Percentiles rank a stretch among this genome's conserved stretches.
phyloP scores from a whole-genome alignment of 139 green algal genomes.

The Micractinium sp. region DNA sequence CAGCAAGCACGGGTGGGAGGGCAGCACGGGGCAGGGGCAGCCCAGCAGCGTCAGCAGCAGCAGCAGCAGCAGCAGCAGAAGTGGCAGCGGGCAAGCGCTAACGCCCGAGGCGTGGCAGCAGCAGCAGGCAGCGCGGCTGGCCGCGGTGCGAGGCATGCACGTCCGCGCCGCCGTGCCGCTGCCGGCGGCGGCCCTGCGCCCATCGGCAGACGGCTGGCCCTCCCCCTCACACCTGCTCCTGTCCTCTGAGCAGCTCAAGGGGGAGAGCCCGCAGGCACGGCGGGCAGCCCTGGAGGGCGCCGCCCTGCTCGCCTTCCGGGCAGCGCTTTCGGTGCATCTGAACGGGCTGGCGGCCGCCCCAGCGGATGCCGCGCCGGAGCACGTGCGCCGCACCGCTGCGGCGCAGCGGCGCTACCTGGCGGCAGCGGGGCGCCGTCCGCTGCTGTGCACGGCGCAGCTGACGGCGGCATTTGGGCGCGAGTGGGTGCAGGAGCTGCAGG shows the following conservation, averaged over 20 bases:
- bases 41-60: background rate
- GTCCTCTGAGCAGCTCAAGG: background rate
- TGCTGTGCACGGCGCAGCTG: slow-evolving; percentile 18
- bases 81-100: background rate
- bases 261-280: background rate
- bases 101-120: background rate
- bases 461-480: background rate
- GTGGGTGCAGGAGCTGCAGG: background rate
- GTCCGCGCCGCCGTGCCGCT: background rate
- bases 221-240: background rate
- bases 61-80: background rate
- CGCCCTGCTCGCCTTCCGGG: background rate
- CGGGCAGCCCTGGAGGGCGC: background rate
- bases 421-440: background rate
- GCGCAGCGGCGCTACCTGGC: background rate
- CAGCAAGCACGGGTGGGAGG: too few species aligned
- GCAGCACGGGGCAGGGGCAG: background rate
- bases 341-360: slow-evolving; percentile 4
- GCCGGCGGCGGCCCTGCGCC: background rate
- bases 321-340: background rate
- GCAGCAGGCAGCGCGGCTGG: slow-evolving; percentile 8
- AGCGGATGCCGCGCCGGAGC: background rate
- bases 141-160: background rate
- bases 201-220: background rate
- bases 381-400: background rate